phyloP scores from a whole-genome alignment of 176 grass and related monocot genomes.

The Otatea glauca region DNA sequence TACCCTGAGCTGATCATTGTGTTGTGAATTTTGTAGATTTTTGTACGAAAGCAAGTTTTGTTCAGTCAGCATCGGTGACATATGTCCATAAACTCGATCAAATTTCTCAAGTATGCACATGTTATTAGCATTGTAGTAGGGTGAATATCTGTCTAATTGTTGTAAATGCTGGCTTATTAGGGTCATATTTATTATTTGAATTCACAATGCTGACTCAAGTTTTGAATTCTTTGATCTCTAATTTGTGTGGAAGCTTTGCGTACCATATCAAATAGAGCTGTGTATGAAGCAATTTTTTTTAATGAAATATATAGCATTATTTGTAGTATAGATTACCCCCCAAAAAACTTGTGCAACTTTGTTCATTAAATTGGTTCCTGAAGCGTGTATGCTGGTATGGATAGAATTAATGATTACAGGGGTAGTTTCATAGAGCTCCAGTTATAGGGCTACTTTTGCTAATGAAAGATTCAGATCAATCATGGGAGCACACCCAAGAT shows the following conservation, averaged over 20 bases:
- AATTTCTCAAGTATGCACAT: neutral
- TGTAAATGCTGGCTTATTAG: constrained; percentile 38
- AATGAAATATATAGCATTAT: neutral
- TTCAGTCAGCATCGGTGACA: constrained; percentile 16
- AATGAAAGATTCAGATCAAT: neutral
- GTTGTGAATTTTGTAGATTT: constrained; percentile 31
- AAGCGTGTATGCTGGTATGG: neutral
- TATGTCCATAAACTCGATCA: neutral
- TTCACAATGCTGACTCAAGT: neutral
- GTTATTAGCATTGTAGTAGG: constrained; percentile 2
- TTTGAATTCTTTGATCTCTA: neutral
- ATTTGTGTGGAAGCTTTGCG: neutral
- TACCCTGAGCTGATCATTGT: constrained; percentile 6
- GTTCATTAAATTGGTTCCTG: constrained; percentile 1
- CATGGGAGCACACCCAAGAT: neutral
- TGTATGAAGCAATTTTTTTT: neutral
- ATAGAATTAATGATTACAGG: neutral
- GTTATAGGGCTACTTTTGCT: neutral
- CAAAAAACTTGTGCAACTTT: neutral
- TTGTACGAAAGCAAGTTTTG: constrained; percentile 15
- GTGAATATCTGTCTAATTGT: constrained; percentile 26
- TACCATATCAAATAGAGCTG: neutral
- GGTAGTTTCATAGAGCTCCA: neutral
- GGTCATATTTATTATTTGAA: constrained; percentile 22
- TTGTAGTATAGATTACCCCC: neutral